Conservation (phyloP, 805 yeast species). For the Kodamaea kaohsiungensis region DNA sequence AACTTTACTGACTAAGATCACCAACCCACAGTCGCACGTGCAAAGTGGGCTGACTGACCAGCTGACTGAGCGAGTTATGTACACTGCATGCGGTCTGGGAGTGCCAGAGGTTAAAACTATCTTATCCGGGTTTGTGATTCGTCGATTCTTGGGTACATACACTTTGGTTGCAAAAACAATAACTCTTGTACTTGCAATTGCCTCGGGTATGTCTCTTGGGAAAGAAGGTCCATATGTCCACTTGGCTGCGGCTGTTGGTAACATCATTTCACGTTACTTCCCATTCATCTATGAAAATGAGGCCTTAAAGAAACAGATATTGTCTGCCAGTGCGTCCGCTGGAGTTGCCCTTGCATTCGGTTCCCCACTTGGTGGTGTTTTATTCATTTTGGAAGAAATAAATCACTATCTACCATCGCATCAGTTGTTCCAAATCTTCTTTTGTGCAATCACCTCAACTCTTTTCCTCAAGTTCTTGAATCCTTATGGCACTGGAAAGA, state of each 20-base stretch:
- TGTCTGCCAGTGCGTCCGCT: constrained; percentile 58
- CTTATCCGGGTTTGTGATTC: constrained; percentile 56
- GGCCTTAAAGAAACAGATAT: constrained; percentile 49
- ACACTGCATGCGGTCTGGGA: constrained; percentile 59
- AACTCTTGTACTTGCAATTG: constrained; percentile 52
- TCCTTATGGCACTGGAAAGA: constrained; percentile 62
- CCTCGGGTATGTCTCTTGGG: constrained; percentile 58
- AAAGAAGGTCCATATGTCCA: constrained; percentile 67
- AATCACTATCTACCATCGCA: constrained; percentile 55
- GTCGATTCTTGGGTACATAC: constrained; percentile 52
- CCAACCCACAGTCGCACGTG: constrained; percentile 8
- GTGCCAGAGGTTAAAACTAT: constrained; percentile 65
- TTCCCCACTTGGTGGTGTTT: constrained; percentile 59
- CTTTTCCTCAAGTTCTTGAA: constrained; percentile 52
- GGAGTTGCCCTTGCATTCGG: constrained; percentile 66
- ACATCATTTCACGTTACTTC: constrained; percentile 49
- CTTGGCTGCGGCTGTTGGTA: constrained; percentile 59
- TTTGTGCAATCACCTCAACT: constrained; percentile 56
- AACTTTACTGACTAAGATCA: constrained; percentile 48
- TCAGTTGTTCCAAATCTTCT: constrained; percentile 54
- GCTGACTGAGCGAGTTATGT: constrained; percentile 26
- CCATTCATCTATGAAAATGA: constrained; percentile 49
- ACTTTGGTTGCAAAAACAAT: constrained; percentile 50
- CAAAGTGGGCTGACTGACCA: not conserved
- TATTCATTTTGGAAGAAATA: constrained; percentile 58